Percentiles rank a stretch among this genome's conserved stretches.
phyloP scores from a whole-genome alignment of 352 stramenopile genomes.

The Albugo candida region DNA sequence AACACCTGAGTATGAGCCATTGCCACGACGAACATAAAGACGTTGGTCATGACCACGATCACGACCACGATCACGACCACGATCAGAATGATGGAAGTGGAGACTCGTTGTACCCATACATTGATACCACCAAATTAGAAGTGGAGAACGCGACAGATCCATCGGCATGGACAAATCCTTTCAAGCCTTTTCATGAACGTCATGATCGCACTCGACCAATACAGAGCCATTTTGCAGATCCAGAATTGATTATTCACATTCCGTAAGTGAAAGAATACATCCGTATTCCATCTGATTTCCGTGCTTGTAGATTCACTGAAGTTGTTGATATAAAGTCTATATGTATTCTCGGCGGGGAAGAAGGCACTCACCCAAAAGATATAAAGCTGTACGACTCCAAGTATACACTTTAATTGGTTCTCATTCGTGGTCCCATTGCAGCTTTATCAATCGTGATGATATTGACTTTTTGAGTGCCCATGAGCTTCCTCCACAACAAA shows the following conservation, averaged over 20 bases:
- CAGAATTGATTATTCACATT: constrained; percentile 69
- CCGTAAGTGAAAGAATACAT: constrained; percentile 14
- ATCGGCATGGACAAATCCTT: constrained; percentile 33
- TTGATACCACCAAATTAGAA: constrained; percentile 73
- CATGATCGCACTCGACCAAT: constrained; percentile 42
- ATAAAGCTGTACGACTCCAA: constrained; percentile 46
- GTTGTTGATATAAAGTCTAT: constrained; percentile 79
- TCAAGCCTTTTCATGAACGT: constrained; percentile 68
- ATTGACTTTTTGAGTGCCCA: constrained; percentile 73
- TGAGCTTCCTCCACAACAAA: constrained; percentile 53
- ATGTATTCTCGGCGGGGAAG: constrained; percentile 57
- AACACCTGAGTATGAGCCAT: constrained; percentile 24
- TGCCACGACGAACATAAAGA: constrained; percentile 21
- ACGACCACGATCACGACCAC: constrained; percentile 31
- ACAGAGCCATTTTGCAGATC: constrained; percentile 61
- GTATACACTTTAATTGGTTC: neutral
- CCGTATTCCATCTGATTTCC: neutral
- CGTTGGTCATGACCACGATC: constrained; percentile 36
- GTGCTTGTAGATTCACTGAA: constrained; percentile 42
- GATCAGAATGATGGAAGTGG: constrained; percentile 52
- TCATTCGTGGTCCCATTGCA: constrained; percentile 6
- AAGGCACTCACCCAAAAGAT: constrained; percentile 57
- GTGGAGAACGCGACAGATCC: constrained; percentile 58
- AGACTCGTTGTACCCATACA: constrained; percentile 66
- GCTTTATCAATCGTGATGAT: constrained; percentile 64